These are phyloP conservation scores for Fusarium humuli DNA, from an alignment of 2,329 filamentous ascomycete genomes.

Conservation along the genomic window DNA sequence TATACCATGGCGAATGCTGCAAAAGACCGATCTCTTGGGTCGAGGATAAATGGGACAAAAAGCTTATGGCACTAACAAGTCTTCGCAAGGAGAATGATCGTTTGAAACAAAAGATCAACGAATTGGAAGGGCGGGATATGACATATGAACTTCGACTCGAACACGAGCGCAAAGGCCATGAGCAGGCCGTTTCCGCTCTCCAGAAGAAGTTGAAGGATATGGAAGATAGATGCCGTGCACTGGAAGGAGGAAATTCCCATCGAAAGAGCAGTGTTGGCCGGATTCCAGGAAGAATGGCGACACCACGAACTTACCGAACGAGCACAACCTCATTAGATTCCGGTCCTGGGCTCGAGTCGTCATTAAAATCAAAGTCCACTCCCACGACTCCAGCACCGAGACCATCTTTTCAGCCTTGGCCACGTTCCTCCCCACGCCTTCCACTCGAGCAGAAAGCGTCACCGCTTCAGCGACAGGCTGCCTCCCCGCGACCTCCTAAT, in stretches of 20 bases:
- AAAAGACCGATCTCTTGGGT: conserved; percentile 54
- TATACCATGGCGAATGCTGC: conserved; percentile 61
- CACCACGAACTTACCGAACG: conserved; percentile 37
- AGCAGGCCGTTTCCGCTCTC: conserved; percentile 50
- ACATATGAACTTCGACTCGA: conserved; percentile 55
- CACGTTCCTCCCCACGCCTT: conserved; percentile 37
- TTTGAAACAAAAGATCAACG: conserved; percentile 50
- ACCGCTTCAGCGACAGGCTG: conserved; percentile 21
- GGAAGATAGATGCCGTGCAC: conserved; percentile 46
- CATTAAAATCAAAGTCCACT: conserved; percentile 41
- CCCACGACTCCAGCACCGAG: conserved; percentile 41
- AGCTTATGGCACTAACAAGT: conserved; percentile 44
- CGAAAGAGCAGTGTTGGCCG: conserved; percentile 39
- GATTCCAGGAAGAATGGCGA: conserved; percentile 25
- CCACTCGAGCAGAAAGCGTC: conserved; percentile 18
- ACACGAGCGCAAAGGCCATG: conserved; percentile 52
- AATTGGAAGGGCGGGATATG: conserved; percentile 54
- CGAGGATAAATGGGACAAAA: conserved; percentile 54
- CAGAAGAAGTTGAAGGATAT: conserved; percentile 53
- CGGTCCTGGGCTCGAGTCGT: conserved; percentile 32
- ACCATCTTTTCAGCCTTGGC: conserved; percentile 27
- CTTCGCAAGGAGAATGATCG: conserved; percentile 51
- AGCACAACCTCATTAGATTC: conserved; percentile 30
- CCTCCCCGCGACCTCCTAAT: conserved; percentile 19
- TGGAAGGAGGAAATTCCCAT: conserved; percentile 46